phyloP scores from a whole-genome alignment of 2,329 filamentous ascomycete species.

The Ceratocystis variospora region DNA sequence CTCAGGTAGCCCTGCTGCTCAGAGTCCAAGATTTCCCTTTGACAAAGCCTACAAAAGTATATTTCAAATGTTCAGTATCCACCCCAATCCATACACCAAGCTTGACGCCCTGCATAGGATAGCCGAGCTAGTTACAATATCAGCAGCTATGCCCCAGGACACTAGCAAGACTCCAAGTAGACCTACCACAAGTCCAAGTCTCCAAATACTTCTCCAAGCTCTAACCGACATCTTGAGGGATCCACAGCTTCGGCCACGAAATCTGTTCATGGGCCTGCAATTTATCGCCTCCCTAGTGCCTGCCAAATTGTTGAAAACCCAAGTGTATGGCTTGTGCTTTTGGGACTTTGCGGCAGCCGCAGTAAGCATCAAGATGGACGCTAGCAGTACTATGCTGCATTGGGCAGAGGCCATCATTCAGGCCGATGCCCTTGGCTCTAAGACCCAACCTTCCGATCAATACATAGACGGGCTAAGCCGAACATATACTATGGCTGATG shows the following conservation, averaged over 20 bases:
- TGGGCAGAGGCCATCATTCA: slow-evolving; percentile 42
- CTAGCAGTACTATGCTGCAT: slow-evolving; percentile 65
- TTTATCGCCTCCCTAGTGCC: slow-evolving; percentile 56
- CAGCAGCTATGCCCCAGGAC: slow-evolving; percentile 53
- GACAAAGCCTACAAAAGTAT: slow-evolving; percentile 65
- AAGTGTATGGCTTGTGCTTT: slow-evolving; percentile 63
- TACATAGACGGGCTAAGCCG: slow-evolving; percentile 27
- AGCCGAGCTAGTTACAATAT: slow-evolving; percentile 66
- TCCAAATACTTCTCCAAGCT: slow-evolving; percentile 51
- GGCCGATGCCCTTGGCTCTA: slow-evolving; percentile 34
- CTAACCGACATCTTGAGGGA: slow-evolving; percentile 55
- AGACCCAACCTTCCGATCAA: slow-evolving; percentile 24
- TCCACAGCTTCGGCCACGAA: slow-evolving; percentile 57
- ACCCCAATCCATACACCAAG: slow-evolving; percentile 78
- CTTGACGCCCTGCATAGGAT: slow-evolving; percentile 72
- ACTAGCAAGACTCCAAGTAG: slow-evolving; percentile 45
- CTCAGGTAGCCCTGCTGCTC: not conserved
- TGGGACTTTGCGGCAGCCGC: slow-evolving; percentile 82
- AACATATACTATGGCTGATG: slow-evolving; percentile 61
- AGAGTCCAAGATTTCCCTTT: slow-evolving; percentile 57
- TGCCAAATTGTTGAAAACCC: slow-evolving; percentile 44
- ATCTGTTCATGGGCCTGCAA: slow-evolving; percentile 68
- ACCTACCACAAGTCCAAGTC: slow-evolving; percentile 28
- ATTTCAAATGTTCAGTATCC: slow-evolving; percentile 73
- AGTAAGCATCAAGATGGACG: slow-evolving; percentile 73